phyloP scores from a whole-genome alignment of 495 filamentous ascomycete species.

The Amniculicola lignicola region DNA sequence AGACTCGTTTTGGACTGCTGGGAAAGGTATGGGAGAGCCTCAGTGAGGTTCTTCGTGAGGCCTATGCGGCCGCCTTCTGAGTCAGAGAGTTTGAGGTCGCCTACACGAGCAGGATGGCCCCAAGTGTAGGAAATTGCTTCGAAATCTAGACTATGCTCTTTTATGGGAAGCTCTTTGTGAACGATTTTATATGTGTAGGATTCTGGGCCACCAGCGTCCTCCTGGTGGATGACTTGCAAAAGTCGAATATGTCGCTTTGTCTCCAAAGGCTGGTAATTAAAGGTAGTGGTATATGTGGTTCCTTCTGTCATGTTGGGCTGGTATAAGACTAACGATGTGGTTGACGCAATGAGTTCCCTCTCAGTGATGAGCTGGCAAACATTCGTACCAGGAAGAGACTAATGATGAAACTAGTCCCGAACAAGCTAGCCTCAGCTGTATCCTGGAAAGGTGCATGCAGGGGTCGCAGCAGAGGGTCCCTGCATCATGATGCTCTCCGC shows the following conservation, averaged over 20 bases:
- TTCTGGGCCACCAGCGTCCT: not conserved
- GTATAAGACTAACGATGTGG: no score
- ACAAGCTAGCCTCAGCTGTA: no score
- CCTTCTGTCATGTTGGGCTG: no score
- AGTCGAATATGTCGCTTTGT: not conserved
- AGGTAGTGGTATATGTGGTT: not conserved
- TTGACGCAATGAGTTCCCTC: no score
- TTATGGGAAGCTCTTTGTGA: not conserved
- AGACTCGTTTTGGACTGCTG: not conserved
- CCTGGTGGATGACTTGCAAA: not conserved
- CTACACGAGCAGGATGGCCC: not conserved
- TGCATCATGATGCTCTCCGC: no score
- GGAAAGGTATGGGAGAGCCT: constrained; percentile 4
- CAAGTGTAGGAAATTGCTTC: constrained; percentile 19
- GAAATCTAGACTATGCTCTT: not conserved
- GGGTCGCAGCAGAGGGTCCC: no score
- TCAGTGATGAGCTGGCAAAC: no score
- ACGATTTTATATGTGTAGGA: not conserved
- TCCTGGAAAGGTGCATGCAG: no score
- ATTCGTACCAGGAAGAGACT: no score
- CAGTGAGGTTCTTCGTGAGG: constrained; percentile 1
- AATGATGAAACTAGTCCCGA: no score
- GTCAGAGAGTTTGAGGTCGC: not conserved
- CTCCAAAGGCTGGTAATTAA: not conserved
- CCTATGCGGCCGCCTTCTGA: not conserved